Conservation (phyloP, 1,284 basidiomycete genomes). For the Polyporus tsugae region DNA sequence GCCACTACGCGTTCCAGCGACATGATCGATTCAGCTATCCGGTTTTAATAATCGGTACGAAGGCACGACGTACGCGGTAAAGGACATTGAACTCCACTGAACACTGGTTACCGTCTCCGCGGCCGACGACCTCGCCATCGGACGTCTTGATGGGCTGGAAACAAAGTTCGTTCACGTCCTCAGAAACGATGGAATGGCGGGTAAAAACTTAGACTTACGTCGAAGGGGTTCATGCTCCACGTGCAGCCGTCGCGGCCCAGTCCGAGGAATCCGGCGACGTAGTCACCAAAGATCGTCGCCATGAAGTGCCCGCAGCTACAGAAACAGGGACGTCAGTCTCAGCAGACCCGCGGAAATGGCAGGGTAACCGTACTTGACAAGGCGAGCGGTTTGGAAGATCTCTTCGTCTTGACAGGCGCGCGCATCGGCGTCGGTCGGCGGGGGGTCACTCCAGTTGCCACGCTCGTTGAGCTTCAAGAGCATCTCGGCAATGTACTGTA, state of each 20-base stretch:
- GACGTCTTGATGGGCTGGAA: constrained; percentile 54
- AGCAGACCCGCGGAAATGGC: not conserved
- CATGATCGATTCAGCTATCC: not conserved
- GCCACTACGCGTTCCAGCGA: constrained; percentile 55
- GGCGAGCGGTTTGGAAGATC: constrained; percentile 77
- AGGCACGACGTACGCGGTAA: constrained; percentile 51
- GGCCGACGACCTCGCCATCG: constrained; percentile 57
- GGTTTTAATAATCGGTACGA: not conserved
- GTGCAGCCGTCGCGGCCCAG: constrained; percentile 64
- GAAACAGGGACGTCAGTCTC: constrained; percentile 10
- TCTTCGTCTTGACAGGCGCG: constrained; percentile 68
- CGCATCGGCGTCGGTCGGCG: constrained; percentile 42
- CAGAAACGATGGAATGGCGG: not conserved
- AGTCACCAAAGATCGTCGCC: constrained; percentile 75
- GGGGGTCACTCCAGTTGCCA: constrained; percentile 50
- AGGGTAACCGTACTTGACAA: constrained; percentile 72
- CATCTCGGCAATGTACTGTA: constrained; percentile 74
- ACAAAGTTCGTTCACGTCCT: not conserved
- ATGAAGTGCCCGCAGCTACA: constrained; percentile 57
- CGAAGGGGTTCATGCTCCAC: constrained; percentile 72
- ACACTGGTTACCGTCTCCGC: constrained; percentile 76
- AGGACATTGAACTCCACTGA: constrained; percentile 80
- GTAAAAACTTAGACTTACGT: constrained; percentile 46
- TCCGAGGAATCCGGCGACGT: constrained; percentile 76
- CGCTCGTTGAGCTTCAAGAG: constrained; percentile 76